Evolutionary conservation across 345 rosid species (phyloP), one percentile per base, ranked within the genome.

Genomic region (Aurinia saxatilis): DNA sequence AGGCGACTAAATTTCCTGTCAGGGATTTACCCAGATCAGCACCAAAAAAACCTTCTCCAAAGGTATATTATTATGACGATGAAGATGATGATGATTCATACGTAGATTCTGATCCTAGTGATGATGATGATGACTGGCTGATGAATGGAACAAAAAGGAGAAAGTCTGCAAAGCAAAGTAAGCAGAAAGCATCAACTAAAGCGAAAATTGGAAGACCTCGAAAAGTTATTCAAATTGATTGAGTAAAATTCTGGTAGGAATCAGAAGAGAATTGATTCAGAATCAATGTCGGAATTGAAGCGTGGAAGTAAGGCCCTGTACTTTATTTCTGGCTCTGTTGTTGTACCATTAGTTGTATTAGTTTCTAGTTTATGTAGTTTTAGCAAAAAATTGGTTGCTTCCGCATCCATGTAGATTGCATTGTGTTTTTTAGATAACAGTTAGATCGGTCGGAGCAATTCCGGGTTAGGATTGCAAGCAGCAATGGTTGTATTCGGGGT

Each of bases 31-130:
- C 73, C 1, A 66, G 45, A 10, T 90, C 96, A 0, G 21, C 81
- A 48, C 76, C 88, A 5, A 51, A 66, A 13, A 79, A 82, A 74
- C 75, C 60, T 1, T 48, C 66, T 25, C 76, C 80, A 6, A 76
- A 64, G 57, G 75, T 78, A 14, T 78, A 65, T 60, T 81, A 80
- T 63, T 71, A 78, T 15, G 63, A 68, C 1, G 66, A 76, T 8
- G 66, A 30, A 3, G 57, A 68, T 31, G 82, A 82, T 52, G 71
- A 60, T 60, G 59, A 44, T 46, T 73, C 57, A 23, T 83, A 65
- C 57, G 67, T 82, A 58, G 90, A 72, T 53, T 82, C 79, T 27
- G 96, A 82, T 31, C 46, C 75, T 1, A 76, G 77, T 65, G 96
- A 82, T 1, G 95, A 81, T 10, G 66, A 68, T 1, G 48, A 57